Conservation (phyloP, 2,329 filamentous ascomycete genomes). For the Didymella sp. region DNA sequence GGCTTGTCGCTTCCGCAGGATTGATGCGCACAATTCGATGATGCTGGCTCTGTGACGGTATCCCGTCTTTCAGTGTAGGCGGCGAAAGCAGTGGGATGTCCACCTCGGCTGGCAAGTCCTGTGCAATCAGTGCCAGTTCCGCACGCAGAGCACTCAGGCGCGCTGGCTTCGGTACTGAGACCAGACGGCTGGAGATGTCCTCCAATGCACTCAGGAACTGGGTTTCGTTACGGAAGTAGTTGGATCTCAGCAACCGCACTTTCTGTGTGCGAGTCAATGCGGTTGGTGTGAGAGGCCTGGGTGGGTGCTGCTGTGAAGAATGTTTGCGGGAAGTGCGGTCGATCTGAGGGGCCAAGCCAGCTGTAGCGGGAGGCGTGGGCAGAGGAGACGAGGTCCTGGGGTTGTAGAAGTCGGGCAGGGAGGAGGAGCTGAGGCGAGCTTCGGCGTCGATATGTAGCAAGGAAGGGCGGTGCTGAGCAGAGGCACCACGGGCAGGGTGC, state of each 20-base stretch:
- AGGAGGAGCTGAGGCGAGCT: constrained; percentile 71
- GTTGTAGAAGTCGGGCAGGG: constrained; percentile 67
- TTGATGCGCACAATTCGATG: constrained; percentile 85
- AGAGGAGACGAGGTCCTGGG: constrained; percentile 54
- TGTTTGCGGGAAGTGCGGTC: constrained; percentile 55
- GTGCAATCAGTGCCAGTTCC: constrained; percentile 79
- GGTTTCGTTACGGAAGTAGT: constrained; percentile 83
- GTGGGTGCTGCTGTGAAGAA: constrained; percentile 63
- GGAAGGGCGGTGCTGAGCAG: constrained; percentile 52
- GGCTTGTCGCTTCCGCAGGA: constrained; percentile 80
- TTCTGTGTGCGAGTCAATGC: constrained; percentile 71
- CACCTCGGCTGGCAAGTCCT: constrained; percentile 82
- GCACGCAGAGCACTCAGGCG: constrained; percentile 81
- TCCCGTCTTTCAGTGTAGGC: constrained; percentile 73
- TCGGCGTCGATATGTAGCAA: constrained; percentile 65
- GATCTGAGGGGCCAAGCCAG: constrained; percentile 48
- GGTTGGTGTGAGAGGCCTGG: constrained; percentile 64
- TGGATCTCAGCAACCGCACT: constrained; percentile 74
- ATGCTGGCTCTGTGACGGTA: constrained; percentile 76
- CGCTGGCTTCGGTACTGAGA: constrained; percentile 81
- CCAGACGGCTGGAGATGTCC: constrained; percentile 83
- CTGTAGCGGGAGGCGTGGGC: constrained; percentile 51
- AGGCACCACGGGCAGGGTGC: constrained; percentile 30
- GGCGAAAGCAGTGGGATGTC: constrained; percentile 85
- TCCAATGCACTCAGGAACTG: constrained; percentile 82